Base-by-base conservation (phyloP, 495 filamentous ascomycete species). In the Tuber calosporum region DNA sequence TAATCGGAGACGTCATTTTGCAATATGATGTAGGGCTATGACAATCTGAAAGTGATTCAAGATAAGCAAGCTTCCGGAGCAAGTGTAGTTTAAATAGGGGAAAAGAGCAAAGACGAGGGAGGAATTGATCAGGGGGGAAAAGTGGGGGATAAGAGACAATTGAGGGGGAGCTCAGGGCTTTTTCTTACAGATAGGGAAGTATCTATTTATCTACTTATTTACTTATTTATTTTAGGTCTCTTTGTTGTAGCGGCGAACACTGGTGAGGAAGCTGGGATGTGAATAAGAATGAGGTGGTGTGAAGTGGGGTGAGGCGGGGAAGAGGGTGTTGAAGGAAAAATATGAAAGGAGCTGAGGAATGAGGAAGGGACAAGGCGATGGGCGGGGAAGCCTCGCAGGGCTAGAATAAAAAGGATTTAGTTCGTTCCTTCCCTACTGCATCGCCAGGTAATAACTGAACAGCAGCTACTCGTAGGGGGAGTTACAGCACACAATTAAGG, bases 1-100 rank as follows among this genome's bases (percentile, higher is more conserved):
- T 82, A 74, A 91, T 88, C 70, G 72, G 67, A 34, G 71, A 80
- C 67, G 71, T 74, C 82, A 81, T 85, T 77, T 75, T 82, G 70
- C 13, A 62, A 41, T 69, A 9, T 76, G 53, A 17, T 62, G 66
- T 37, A 68, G 37, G 19, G 19, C 38, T 39, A 45, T 41, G 26
- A 62, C 11, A 34, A 62, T 62, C 53, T 62, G 53, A 30, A 34
- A 26, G 13, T 34, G 53, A 34, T 62, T 34, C 26, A 2, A 26
- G 53, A 34, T 62, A 34, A 34, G 53, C 53, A 62, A 62, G 53
- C 53, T 62, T 62, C 53, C 53, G 53, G 26, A 30, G 53, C 53
- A 34, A 34, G 53, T 30, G 30, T 15, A 3, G 53, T 62, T 62
- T 62, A 34, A 34, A 34, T 62, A 62, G 26, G 53, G 9, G 15